phyloP scores from a whole-genome alignment of 2,329 filamentous ascomycete species.

The Trichoderma atrobrunneum region DNA sequence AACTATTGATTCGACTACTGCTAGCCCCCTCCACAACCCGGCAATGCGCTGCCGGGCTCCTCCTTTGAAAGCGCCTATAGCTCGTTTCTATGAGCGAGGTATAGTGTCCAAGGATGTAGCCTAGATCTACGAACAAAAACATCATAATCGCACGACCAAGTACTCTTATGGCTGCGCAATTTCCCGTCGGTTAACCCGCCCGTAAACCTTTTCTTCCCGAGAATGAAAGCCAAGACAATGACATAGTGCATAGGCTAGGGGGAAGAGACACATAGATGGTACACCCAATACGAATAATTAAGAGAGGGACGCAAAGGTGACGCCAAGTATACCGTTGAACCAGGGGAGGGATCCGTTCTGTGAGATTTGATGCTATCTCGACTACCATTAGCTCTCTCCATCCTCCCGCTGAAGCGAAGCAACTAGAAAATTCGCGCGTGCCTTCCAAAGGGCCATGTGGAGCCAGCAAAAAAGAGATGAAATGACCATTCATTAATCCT shows the following conservation, averaged over 20 bases:
- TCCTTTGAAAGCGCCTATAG: not conserved
- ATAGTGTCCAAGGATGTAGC: not conserved
- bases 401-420: not conserved
- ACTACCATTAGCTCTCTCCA: not conserved
- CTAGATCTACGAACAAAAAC: not conserved
- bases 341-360: not conserved
- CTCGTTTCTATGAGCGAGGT: not conserved
- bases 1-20: not conserved
- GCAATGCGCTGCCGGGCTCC: not conserved
- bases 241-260: not conserved
- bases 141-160: not conserved
- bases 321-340: not conserved
- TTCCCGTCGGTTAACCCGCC: not conserved
- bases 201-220: not conserved
- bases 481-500: not conserved
- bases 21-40: not conserved
- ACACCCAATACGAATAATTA: not conserved
- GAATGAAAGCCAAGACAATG: not conserved
- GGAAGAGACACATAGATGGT: not conserved
- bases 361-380: not conserved
- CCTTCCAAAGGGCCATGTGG: not conserved
- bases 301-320: not conserved
- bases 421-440: not conserved
- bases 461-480: not conserved
- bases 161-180: not conserved